Base-by-base conservation (phyloP, 441 rosid genomes). In the Geranium incanum region DNA sequence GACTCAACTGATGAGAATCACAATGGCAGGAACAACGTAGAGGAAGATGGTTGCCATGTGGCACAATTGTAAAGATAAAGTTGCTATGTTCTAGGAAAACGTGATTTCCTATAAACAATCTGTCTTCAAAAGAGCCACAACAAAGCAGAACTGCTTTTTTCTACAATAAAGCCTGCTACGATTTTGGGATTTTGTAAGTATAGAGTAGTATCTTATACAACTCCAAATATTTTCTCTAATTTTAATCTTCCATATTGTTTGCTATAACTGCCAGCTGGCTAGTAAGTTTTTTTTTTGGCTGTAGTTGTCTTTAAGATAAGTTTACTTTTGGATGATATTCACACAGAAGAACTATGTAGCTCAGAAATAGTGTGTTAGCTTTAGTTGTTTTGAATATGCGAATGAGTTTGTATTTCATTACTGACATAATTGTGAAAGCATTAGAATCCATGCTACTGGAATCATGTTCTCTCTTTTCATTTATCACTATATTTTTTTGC, bases 41-140 rank as follows among this genome's bases (percentile, higher is more conserved):
- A 81, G 23, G 92, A 86, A 60, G 88, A 85, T 69, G 83, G 82
- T 64, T 77, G 81, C 78, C 82, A 78, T 76, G 78, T 74, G 73
- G 92, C 89, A 70, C 82, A 78, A 77, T 66, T 87, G 78, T 93
- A 86, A 86, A 28, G 80, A 64, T 62, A 28, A 39, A 7, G 41
- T 39, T 72, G n/a, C 0, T 45, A 9, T 70, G 7, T 77, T 28
- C 19, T 62, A 37, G 5, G 43, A 62, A 57, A 23, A 55, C 41
- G 15, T 37, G 0, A 13, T 36, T 70, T 55, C 15, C 33, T 59
- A 6, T 21, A 8, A 21, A 41, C n/a, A 55, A 28, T 70, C 60
- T 59, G 55, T 70, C 48, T n/a, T 69, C 36, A 65, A 66, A 33
- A n/a, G 15, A 11, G 38, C 21, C 45, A 71, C 63, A 18, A 16